These are phyloP conservation scores for Trypanosoma grayi DNA, from an alignment of 208 protist genomes.

Conservation along the genomic window DNA sequence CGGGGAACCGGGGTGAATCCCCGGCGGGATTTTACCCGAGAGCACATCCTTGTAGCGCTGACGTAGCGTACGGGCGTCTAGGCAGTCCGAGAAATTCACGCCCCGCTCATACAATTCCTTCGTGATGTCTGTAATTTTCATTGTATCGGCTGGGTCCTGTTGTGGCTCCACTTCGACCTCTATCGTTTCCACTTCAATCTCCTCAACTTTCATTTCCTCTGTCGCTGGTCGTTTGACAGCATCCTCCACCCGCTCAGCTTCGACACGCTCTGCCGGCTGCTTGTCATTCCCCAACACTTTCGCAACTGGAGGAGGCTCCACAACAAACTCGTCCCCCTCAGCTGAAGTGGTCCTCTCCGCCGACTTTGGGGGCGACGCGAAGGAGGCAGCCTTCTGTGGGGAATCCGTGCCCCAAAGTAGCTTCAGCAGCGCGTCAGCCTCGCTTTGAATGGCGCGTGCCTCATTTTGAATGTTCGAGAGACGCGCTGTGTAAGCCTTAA, in stretches of 20 bases:
- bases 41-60: conserved; percentile 84
- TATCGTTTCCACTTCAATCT: conserved; percentile 84
- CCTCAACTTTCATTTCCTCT: conserved; percentile 27
- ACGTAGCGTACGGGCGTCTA: conserved; percentile 76
- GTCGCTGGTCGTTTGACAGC: background rate
- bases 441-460: conserved; percentile 72
- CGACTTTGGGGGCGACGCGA: conserved; percentile 44
- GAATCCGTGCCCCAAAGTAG: conserved; percentile 82
- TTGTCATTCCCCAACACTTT: conserved; percentile 34
- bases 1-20: conserved; percentile 34
- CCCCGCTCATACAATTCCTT: conserved; percentile 84
- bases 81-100: conserved; percentile 89
- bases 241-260: conserved; percentile 58
- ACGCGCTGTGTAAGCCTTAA: conserved; percentile 86
- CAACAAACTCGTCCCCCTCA: conserved; percentile 45
- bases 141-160: conserved; percentile 55
- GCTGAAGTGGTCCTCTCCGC: background rate
- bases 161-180: conserved; percentile 76
- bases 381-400: conserved; percentile 42
- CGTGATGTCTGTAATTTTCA: conserved; percentile 89
- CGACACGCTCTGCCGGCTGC: conserved; percentile 55
- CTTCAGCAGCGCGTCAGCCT: conserved; percentile 74
- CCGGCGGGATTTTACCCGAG: conserved; percentile 45
- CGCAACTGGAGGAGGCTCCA: conserved; percentile 64
- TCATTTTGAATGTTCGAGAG: conserved; percentile 85